A percentile compares a stretch with the other conserved stretches of the same genome.
These are phyloP conservation scores for Irpex sp. DNA, from an alignment of 1,284 basidiomycete species.

Conservation along the genomic window DNA sequence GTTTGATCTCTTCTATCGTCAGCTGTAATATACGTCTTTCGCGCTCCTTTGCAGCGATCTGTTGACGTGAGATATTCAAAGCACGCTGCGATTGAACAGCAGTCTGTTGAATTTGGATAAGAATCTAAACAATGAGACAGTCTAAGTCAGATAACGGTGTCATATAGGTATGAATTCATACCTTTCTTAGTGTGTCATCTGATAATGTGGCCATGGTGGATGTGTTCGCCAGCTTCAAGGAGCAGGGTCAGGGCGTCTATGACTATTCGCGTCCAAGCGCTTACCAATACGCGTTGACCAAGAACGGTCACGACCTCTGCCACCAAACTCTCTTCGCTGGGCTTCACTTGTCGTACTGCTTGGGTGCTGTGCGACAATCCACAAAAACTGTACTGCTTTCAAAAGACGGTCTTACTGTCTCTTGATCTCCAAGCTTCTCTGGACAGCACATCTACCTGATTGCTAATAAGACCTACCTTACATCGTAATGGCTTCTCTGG, in stretches of 20 bases:
- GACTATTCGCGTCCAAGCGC: background rate
- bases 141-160: background rate
- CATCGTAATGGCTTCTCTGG: conserved; percentile 68
- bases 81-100: conserved; percentile 79
- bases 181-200: conserved; percentile 86
- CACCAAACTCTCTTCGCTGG: background rate
- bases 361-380: background rate
- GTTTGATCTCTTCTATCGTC: conserved; percentile 73
- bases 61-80: conserved; percentile 68
- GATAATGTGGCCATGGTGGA: conserved; percentile 68
- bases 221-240: background rate
- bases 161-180: conserved; percentile 25
- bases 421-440: background rate
- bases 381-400: background rate
- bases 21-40: conserved; percentile 86
- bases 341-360: background rate
- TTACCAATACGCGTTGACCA: conserved; percentile 10
- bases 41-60: conserved; percentile 75
- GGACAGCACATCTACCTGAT: background rate
- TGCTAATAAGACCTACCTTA: background rate
- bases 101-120: conserved; percentile 86
- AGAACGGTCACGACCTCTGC: background rate
- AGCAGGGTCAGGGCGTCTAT: background rate
- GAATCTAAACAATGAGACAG: conserved; percentile 51
- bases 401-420: background rate